phyloP scores from a whole-genome alignment of 2,329 filamentous ascomycete species.

The Triangularia verruculosa region DNA sequence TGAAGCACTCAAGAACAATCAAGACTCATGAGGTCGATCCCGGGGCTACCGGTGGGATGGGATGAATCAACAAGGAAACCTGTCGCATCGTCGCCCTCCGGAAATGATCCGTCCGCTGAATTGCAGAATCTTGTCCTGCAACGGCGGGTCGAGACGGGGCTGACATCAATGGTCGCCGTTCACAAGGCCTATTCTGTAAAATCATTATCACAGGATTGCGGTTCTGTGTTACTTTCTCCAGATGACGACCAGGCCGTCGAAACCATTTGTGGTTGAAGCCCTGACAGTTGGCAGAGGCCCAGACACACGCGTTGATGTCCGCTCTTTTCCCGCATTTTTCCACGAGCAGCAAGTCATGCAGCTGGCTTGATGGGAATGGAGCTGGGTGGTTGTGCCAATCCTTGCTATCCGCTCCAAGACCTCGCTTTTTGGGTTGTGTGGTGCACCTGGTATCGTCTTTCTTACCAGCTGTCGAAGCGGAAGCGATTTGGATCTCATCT shows the following conservation, averaged over 20 bases:
- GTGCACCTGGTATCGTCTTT: neutral
- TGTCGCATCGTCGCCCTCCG: neutral
- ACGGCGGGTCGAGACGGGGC: neutral
- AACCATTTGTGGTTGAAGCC: neutral
- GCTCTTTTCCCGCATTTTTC: slow-evolving; percentile 26
- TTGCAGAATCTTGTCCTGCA: neutral
- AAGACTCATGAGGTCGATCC: slow-evolving; percentile 15
- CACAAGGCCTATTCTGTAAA: neutral
- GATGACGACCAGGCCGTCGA: neutral
- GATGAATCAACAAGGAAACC: neutral
- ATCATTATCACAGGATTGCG: neutral
- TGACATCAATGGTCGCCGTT: neutral
- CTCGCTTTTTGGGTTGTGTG: slow-evolving; percentile 1
- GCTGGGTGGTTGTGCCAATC: neutral
- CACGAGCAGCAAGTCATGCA: slow-evolving; percentile 19
- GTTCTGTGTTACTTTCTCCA: too few species aligned
- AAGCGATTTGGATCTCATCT: too few species aligned
- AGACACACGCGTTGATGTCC: neutral
- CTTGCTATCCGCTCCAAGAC: slow-evolving; percentile 2
- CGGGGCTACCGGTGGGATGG: slow-evolving; percentile 13
- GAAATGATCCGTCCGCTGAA: neutral
- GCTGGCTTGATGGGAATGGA: slow-evolving; percentile 12
- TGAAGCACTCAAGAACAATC: slow-evolving; percentile 15
- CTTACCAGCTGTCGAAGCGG: slow-evolving; percentile 5
- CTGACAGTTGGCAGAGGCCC: neutral